Base-by-base conservation (phyloP, 2,329 filamentous ascomycete species). In the Triangularia setosa region DNA sequence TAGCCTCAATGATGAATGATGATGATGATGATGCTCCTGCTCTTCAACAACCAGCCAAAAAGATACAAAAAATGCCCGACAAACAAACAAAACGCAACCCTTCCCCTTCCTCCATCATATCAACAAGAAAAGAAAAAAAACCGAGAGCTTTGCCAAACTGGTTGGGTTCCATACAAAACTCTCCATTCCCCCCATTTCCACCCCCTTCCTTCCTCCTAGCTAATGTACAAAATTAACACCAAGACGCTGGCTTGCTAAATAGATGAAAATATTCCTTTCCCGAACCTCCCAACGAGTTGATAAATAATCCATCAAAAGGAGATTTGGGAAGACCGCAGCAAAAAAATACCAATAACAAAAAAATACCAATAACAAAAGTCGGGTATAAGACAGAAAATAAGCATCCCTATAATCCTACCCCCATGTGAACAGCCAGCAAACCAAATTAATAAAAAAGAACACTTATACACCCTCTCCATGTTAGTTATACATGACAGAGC, bases 401-500 rank as follows among this genome's bases (percentile, higher is more conserved):
- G 40, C 44, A 61, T 48, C 30, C 57, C 40, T n/a, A 18, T 48
- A 21, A 21, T 48, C 40, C 35, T 18, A n/a, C 35, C 40, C 11
- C 40, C 40, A 18, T 18, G n/a, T 35, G 53, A 44, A 61, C 59
- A 61, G 40, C n/a, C 21, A 56, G 72, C 35, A 70, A 70, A 67
- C 70, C 69, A 62, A 71, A 72, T 69, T 12, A 54, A 60, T 21
- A 64, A 52, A 64, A 33, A 56, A 54, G 21, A 55, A 28, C 18
- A 57, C 25, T 18, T 28, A n/a, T 54, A 23, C 30, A 55, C 21
- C n/a, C 25, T 11, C 35, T n/a, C 28, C 24, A 7, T 12, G 16
- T 21, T 48, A 33, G n/a, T 23, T 18, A 21, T 48, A 48, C 40
- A 48, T n/a, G 40, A n/a, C 40, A 48, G n/a, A 21, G 40, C n/a